phyloP scores from a whole-genome alignment of 345 rosid species.

The Camelina sativa region DNA sequence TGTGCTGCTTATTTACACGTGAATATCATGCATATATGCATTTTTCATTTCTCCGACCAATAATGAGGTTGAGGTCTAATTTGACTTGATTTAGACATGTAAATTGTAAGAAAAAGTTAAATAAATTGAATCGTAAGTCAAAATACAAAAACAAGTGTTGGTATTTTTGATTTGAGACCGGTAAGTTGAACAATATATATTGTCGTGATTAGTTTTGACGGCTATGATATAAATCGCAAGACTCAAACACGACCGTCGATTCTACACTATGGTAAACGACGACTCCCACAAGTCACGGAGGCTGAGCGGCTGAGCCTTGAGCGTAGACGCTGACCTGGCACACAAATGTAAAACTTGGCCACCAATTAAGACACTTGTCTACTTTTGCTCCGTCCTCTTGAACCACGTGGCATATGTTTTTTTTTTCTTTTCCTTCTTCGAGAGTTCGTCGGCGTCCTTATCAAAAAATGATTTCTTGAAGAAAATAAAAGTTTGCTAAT shows the following conservation, averaged over 20 bases:
- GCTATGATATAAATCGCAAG: background rate
- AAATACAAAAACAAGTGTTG: slow-evolving; percentile 16
- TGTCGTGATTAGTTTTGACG: slow-evolving; percentile 24
- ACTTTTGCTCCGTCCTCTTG: slow-evolving; percentile 14
- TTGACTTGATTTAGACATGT: slow-evolving; percentile 20
- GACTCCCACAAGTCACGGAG: slow-evolving; percentile 42
- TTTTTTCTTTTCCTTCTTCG: slow-evolving; percentile 6
- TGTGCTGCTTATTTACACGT: slow-evolving; percentile 13
- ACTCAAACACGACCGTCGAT: background rate
- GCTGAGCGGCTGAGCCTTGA: background rate
- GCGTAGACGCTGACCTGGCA: slow-evolving; percentile 31
- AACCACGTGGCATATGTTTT: slow-evolving; percentile 21
- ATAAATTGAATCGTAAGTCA: too few species aligned
- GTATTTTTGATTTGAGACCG: background rate
- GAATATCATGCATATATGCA: background rate
- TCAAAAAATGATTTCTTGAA: slow-evolving; percentile 6
- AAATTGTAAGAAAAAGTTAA: too few species aligned
- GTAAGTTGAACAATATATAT: slow-evolving; percentile 22
- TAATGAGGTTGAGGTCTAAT: background rate
- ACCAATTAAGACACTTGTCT: slow-evolving; percentile 18
- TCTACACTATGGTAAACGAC: slow-evolving; percentile 2
- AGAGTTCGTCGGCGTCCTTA: slow-evolving; percentile 37
- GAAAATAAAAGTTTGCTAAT: slow-evolving; percentile 5
- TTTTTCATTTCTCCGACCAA: background rate
- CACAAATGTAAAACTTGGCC: slow-evolving; percentile 8